These are phyloP conservation scores for Kwoniella heveanensis DNA, from an alignment of 768 basidiomycete species.

Conservation along the genomic window DNA sequence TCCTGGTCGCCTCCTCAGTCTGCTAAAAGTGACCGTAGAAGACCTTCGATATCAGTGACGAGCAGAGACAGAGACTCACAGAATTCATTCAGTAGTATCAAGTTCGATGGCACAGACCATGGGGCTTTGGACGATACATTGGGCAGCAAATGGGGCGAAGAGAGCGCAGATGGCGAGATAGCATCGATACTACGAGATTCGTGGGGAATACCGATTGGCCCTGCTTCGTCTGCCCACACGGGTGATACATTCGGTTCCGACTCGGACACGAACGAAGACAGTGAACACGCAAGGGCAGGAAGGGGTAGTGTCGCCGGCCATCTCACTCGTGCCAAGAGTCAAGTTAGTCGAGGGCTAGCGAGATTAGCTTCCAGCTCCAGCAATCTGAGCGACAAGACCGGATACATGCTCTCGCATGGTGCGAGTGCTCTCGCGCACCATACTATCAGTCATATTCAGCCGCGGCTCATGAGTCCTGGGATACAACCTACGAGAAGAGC, in stretches of 20 bases:
- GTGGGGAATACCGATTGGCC: background rate
- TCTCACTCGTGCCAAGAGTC: too few species aligned
- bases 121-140: background rate
- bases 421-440: background rate
- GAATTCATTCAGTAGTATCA: background rate
- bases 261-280: too few species aligned
- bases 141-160: background rate
- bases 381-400: too few species aligned
- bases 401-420: too few species aligned
- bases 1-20: background rate
- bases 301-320: too few species aligned
- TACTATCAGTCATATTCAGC: background rate
- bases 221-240: too few species aligned
- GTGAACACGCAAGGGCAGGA: too few species aligned
- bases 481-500: background rate
- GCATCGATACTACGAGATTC: background rate
- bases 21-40: background rate
- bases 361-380: too few species aligned
- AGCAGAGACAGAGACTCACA: background rate
- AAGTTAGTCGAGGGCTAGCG: too few species aligned
- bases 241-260: too few species aligned
- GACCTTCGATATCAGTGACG: background rate
- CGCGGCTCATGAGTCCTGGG: background rate
- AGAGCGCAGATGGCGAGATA: background rate
- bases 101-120: background rate